Percentiles rank a stretch among this genome's conserved stretches.
Conservation (phyloP, 1,139 yeast species). For the Protomyces pachydermus region DNA sequence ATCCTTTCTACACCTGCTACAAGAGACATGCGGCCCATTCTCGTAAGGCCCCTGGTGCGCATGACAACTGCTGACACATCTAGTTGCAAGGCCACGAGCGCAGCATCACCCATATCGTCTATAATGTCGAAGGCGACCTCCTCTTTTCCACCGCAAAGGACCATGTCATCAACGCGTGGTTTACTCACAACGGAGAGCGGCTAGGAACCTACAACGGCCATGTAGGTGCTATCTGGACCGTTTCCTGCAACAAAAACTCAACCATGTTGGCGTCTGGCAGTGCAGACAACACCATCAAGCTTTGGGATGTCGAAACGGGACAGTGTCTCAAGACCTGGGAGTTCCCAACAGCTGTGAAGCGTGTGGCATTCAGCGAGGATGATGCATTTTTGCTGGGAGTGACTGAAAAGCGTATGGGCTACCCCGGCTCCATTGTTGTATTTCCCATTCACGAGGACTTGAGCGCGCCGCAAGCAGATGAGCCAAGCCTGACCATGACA, state of each 20-base stretch:
- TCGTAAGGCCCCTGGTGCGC: not conserved
- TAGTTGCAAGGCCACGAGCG: slow-evolving; percentile 35
- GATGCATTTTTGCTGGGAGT: slow-evolving; percentile 66
- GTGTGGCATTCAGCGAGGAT: slow-evolving; percentile 80
- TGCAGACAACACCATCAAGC: slow-evolving; percentile 78
- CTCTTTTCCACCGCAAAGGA: slow-evolving; percentile 88
- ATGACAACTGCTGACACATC: not conserved
- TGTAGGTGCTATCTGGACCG: slow-evolving; percentile 92
- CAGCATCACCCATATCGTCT: slow-evolving; percentile 35
- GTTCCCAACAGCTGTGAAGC: slow-evolving; percentile 78
- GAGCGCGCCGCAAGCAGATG: slow-evolving; percentile 41
- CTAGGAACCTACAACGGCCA: slow-evolving; percentile 89
- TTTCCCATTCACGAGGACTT: slow-evolving; percentile 52
- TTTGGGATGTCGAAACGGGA: slow-evolving; percentile 83
- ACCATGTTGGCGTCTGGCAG: slow-evolving; percentile 78
- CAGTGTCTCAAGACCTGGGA: slow-evolving; percentile 69
- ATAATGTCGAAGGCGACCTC: slow-evolving; percentile 76
- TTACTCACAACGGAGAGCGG: slow-evolving; percentile 91
- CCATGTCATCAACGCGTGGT: slow-evolving; percentile 70
- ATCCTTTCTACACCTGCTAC: not conserved
- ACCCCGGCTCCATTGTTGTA: slow-evolving; percentile 68
- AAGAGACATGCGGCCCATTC: slow-evolving; percentile 19
- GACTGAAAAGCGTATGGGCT: slow-evolving; percentile 91
- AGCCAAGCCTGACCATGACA: slow-evolving; percentile 57
- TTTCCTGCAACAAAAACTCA: slow-evolving; percentile 71